Percentiles rank a stretch among this genome's conserved stretches.
Evolutionary conservation across 768 basidiomycete species (phyloP).

Genomic region (Suillus sp.): DNA sequence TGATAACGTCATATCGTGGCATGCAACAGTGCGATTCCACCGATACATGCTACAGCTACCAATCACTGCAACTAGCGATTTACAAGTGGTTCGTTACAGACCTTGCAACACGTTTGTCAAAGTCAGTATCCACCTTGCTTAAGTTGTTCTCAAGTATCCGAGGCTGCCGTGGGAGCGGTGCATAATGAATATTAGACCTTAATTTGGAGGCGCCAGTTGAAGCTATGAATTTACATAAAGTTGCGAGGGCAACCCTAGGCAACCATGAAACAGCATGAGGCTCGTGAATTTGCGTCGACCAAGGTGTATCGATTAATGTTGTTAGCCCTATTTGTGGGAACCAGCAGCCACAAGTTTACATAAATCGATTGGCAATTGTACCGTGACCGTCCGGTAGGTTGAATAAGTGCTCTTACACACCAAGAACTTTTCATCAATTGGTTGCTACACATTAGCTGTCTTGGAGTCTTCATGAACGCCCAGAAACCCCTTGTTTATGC

Average conservation of each 20-base stretch:
- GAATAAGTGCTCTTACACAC: not conserved
- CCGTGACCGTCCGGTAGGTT: too few species aligned
- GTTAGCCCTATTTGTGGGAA: too few species aligned
- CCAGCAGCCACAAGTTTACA: too few species aligned
- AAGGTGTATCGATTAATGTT: too few species aligned
- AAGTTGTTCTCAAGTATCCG: not conserved
- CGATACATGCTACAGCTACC: not conserved
- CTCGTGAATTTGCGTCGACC: too few species aligned
- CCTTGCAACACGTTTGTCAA: not conserved
- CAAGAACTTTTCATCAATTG: not conserved
- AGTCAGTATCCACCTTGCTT: not conserved
- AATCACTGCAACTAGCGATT: not conserved
- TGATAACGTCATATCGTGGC: not conserved
- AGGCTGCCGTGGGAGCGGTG: not conserved
- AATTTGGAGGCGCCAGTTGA: not conserved
- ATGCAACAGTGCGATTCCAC: not conserved
- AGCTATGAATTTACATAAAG: too few species aligned
- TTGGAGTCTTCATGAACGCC: not conserved
- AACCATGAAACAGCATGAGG: too few species aligned
- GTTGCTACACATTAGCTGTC: not conserved
- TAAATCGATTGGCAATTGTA: too few species aligned
- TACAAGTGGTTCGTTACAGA: not conserved
- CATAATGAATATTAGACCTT: not conserved
- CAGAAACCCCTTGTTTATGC: not conserved
- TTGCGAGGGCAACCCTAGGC: too few species aligned